Evolutionary conservation across 2,329 filamentous ascomycete species (phyloP), one percentile per base, ranked within the genome.

Genomic region (Mycosphaerella arachidis): DNA sequence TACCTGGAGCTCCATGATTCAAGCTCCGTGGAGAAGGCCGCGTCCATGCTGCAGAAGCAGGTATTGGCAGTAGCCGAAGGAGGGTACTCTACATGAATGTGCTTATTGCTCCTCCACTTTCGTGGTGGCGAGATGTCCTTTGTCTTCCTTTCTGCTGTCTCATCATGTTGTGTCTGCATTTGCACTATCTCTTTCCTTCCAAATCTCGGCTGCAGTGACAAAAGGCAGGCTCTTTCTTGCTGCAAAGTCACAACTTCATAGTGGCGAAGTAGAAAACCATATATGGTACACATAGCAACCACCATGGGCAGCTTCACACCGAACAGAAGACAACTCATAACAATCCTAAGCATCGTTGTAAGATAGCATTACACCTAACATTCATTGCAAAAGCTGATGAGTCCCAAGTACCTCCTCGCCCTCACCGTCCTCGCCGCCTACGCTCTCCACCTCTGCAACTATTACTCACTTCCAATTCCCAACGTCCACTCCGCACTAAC

Each of bases 381-480:
- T 24, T 3, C 24, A 24, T 24, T 24, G 24, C 24, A 24, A 43
- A 10, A 51, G 48, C 33, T 46, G 46, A 48, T 18, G 13, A 6
- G 6, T 48, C 46, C 43, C 37, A 16, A 79, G 77, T 78, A 77
- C 63, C 75, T 80, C 55, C 61, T 76, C 59, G 61, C 72, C 53
- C 70, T 76, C 57, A 77, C 76, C 8, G 70, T 70, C 13, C 66
- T 79, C 48, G 75, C 76, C 53, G 75, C 70, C 55, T 75, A 72
- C 66, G 71, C 71, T 30, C 64, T 72, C 10, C 68, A 73, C 62
- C 64, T 61, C 35, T 64, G 61, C 61, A 68, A 70, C 58, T 29
- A 62, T 48, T 72, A 75, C 68, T 75, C 75, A 6, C 70, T 79
- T 2, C 78, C 78, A 24, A 76, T 80, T 48, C 72, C 77, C 10